Evolutionary conservation across 2,329 filamentous ascomycete species (phyloP).

Genomic region (Zasmidium citrigriseum): DNA sequence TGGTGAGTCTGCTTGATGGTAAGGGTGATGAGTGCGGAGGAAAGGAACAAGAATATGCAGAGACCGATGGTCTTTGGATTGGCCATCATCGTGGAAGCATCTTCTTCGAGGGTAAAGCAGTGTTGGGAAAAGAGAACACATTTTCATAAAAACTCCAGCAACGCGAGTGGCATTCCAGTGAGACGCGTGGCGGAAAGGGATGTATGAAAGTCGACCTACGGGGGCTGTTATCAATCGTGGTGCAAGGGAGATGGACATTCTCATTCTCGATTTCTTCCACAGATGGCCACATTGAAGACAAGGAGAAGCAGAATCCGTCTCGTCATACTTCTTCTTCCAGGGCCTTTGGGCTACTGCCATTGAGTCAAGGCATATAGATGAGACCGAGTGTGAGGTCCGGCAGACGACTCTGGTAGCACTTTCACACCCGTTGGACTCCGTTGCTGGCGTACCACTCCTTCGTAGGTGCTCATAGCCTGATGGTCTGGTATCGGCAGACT

Average conservation of each 20-base stretch:
- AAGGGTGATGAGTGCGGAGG: slow-evolving; percentile 36
- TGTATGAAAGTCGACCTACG: slow-evolving; percentile 2
- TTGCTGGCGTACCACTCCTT: too few species aligned
- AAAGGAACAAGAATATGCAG: slow-evolving; percentile 36
- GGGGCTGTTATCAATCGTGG: background rate
- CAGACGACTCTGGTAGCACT: too few species aligned
- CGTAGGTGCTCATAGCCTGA: too few species aligned
- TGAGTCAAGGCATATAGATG: too few species aligned
- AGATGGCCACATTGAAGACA: too few species aligned
- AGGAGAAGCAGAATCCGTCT: too few species aligned
- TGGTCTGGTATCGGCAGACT: too few species aligned
- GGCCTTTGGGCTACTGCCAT: too few species aligned
- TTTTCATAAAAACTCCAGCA: background rate
- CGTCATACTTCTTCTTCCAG: too few species aligned
- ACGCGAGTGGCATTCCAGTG: slow-evolving; percentile 11
- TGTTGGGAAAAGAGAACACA: slow-evolving; percentile 5
- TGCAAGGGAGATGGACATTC: background rate
- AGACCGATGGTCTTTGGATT: slow-evolving; percentile 33
- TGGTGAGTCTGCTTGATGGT: slow-evolving; percentile 26
- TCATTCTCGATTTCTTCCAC: too few species aligned
- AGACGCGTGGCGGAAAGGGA: slow-evolving; percentile 9
- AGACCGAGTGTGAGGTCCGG: too few species aligned
- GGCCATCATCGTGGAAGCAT: slow-evolving; percentile 22
- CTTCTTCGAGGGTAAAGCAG: background rate
- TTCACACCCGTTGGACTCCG: too few species aligned